Conservation (phyloP, 108 stramenopile genomes). For the Fistulifera pelliculosa region DNA sequence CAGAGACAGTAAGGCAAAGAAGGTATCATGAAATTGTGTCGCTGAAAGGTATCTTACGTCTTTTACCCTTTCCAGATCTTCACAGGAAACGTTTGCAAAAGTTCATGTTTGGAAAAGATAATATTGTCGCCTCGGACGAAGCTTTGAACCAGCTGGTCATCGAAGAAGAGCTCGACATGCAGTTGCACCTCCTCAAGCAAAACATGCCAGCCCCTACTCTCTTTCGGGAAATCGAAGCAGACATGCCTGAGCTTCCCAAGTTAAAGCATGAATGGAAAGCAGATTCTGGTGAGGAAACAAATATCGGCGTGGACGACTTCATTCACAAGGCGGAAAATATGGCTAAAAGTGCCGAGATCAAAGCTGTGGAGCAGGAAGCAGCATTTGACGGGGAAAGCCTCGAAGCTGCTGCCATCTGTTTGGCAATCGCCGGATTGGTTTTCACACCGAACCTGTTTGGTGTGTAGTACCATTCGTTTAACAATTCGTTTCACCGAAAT, state of each 20-base stretch:
- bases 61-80: constrained; percentile 4
- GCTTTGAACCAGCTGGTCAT: constrained; percentile 10
- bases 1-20: constrained; percentile 6
- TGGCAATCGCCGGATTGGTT: no score
- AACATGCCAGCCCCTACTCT: constrained; percentile 9
- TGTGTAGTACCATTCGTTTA: no score
- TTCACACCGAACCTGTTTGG: no score
- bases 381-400: no score
- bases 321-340: no score
- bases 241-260: constrained; percentile 5
- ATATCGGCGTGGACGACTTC: background rate
- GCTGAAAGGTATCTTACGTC: background rate
- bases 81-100: constrained; percentile 14
- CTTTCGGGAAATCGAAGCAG: constrained; percentile 15
- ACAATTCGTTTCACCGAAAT: no score
- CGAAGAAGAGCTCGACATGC: constrained; percentile 17
- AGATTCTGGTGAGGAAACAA: background rate
- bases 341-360: no score
- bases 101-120: constrained; percentile 2
- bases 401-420: no score
- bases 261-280: background rate
- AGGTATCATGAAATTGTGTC: background rate
- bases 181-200: constrained; percentile 7
- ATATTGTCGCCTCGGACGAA: constrained; percentile 1
- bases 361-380: no score